Base-by-base conservation (phyloP, 1,284 basidiomycete genomes). In the Exobasidium rhododendri region DNA sequence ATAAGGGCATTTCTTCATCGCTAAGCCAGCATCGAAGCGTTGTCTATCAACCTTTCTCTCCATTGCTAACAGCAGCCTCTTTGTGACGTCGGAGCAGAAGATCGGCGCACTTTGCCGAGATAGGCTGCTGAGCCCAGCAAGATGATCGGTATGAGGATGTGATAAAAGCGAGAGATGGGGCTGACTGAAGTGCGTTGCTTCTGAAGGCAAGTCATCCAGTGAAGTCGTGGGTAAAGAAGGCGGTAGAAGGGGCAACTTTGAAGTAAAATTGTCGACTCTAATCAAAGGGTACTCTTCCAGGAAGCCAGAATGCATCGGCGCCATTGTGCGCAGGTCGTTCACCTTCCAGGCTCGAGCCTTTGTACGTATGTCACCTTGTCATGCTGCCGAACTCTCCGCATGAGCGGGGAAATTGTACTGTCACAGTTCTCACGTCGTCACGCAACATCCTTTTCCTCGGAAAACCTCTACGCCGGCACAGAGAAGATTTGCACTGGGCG, bases 131-230 rank as follows among this genome's bases (percentile, higher is more conserved):
- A 78, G 67, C 1, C 75, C 75, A 44, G 61, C 65, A 61, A 76
- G 69, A 55, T 78, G 75, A 56, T 78, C 75, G 24, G 73, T 70
- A 54, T 78, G 75, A n/a, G 71, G 64, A 58, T 78, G 75, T 3
- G 74, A 72, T 22, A 78, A 62, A 24, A 78, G 66, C 46, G 74
- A 70, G 58, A 76, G 68, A 13, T 52, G 54, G 13, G 68, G 62
- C 6, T 53, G 56, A 40, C 64, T 63, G 54, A 40, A 50, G 22
- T 60, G 58, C 6, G 30, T 43, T 40, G 52, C 30, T 24, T 28
- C 28, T 26, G 20, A 14, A 6, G 53, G 50, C 14, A 62, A 1
- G 32, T 51, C 57, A 24, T 45, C 57, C 20, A 10, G 28, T 31
- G 57, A 32, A 22, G 22, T 17, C 11, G 4, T 56, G 28, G 63